Base-by-base conservation (phyloP, 208 protist genomes). In the Phytomonas francai region DNA sequence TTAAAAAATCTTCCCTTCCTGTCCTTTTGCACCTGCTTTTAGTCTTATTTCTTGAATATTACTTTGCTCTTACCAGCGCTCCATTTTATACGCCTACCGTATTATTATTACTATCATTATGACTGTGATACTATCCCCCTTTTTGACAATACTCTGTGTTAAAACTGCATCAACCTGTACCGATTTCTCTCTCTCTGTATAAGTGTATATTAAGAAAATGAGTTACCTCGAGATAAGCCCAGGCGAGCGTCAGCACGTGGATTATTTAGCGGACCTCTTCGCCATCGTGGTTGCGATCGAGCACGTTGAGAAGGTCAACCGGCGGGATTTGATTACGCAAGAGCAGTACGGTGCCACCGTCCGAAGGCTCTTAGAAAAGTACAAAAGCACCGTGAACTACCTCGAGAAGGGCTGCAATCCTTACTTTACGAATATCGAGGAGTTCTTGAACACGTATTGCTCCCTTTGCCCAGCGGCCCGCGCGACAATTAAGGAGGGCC, bases 241-340 rank as follows among this genome's bases (percentile, higher is more conserved):
- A 1, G 79, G 77, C 12, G 89, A 95, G 58, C 77, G 89, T 19
- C 80, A 97, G 59, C 82, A 93, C 69, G 94, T 96, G 57, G 95
- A 98, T 49, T 97, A 98, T 73, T 74, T 97, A 28, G 87, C 94
- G 6, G 97, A 99, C 56, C 79, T 99, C 3, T 99, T 96, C 73
- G 90, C 95, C 3, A 89, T 98, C 32, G 85, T 98, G 39, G 65
- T 88, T 25, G 93, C 95, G 1, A 97, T 97, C 70, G 97, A 99
- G 70, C 86, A 95, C 45, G 71, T 99, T 3, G 97, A 99, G 67
- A 96, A 95, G 72, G 97, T 96, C 0, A 94, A 95, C 32, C 83
- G 95, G 0, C 82, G 96, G 14, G 95, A 98, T 67, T 65, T 89
- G 22, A 91, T 98, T 67, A 78, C 83, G 3, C 78, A 85, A 19